phyloP scores from a whole-genome alignment of 2,329 filamentous ascomycete genomes.

The Herpotrichia juniperi region DNA sequence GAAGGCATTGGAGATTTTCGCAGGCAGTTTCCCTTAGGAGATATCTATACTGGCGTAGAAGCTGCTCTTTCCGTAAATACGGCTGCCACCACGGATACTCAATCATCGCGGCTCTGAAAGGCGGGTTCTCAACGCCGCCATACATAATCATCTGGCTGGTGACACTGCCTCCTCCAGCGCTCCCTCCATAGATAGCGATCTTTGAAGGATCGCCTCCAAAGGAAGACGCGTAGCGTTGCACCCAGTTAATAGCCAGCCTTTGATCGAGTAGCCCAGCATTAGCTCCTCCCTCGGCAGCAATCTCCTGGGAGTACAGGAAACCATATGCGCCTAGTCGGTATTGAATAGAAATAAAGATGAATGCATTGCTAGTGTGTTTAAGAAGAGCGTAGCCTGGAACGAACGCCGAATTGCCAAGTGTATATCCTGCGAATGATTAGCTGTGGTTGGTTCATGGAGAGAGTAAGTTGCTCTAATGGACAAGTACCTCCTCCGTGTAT shows the following conservation, averaged over 20 bases:
- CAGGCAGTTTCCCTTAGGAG: constrained; percentile 32
- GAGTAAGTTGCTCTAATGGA: no score
- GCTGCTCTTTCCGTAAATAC: constrained; percentile 31
- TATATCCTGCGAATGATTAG: no score
- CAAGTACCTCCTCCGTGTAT: constrained; percentile 44
- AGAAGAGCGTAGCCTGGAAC: constrained; percentile 32
- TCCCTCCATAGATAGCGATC: constrained; percentile 63
- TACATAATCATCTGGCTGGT: constrained; percentile 34
- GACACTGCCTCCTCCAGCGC: constrained; percentile 63
- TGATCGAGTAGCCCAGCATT: constrained; percentile 65
- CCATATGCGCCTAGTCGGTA: constrained; percentile 66
- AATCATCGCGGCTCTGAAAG: constrained; percentile 44
- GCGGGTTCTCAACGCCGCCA: constrained; percentile 38
- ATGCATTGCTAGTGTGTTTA: constrained; percentile 29
- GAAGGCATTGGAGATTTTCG: constrained; percentile 33
- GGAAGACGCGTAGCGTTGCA: constrained; percentile 58
- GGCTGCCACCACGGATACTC: constrained; percentile 42
- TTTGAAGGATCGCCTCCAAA: constrained; percentile 59
- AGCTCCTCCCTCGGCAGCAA: background rate
- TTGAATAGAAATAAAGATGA: constrained; percentile 64
- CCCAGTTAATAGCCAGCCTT: constrained; percentile 62
- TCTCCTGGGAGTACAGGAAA: constrained; percentile 57
- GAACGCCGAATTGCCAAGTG: constrained; percentile 23
- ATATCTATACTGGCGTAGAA: constrained; percentile 36
- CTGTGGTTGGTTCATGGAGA: no score